Base-by-base conservation (phyloP, 2,329 filamentous ascomycete species). In the Scopulariopsis brevicaulis region DNA sequence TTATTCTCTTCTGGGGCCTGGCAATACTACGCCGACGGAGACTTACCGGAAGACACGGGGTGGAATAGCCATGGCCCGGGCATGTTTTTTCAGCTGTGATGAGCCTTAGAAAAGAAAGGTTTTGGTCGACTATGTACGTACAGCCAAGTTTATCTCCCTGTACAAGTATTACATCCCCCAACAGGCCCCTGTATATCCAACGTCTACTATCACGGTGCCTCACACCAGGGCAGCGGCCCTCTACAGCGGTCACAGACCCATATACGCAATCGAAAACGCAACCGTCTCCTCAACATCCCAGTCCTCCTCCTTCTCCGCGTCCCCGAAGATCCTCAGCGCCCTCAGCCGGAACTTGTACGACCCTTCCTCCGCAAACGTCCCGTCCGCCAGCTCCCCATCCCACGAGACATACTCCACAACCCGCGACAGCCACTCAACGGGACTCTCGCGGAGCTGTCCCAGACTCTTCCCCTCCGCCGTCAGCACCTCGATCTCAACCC, bases 271-370 rank as follows among this genome's bases (percentile, higher is more conserved):
- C n/a, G 65, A 64, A 60, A 83, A 79, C 1, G 69, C 58, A 0
- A 66, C 64, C 12, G 76, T 72, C 63, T 75, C 70, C 24, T 65
- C 64, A 1, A 68, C 63, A 28, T 82, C 78, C 67, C 78, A 83
- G 54, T 82, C 76, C 4, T 65, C 67, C 1, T 68, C 60, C 58
- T 74, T 69, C 15, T 68, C 65, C 37, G 68, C 66, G 59, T 82
- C 71, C 5, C 80, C 80, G 63, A 77, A 80, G 59, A 83, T 73
- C 59, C 72, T 73, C 61, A 83, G 65, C 2, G 78, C 75, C 59
- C 73, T 72, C 34, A 81, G 69, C 1, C 70, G 69, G 55, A 82
- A 69, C 65, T 74, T 76, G 67, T 83, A 83, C 32, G 65, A 63
- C 12, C 80, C 80, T 0, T 71, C 69, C 0, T 77, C 74, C 1